Conservation (phyloP, 768 basidiomycete genomes). For the Leccinum imitatum region DNA sequence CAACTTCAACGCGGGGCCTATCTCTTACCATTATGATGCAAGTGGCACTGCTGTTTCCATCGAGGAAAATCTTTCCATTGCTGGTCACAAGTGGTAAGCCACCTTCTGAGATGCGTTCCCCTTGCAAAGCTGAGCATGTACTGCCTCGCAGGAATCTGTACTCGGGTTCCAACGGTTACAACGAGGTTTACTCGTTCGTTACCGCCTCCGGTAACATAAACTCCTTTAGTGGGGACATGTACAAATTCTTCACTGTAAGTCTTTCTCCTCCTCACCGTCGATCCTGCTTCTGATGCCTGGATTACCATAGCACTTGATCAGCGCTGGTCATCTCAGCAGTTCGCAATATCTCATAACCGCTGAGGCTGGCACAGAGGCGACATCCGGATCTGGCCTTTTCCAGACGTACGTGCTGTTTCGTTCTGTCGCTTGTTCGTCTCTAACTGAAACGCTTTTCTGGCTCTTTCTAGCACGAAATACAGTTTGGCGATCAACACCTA, state of each 20-base stretch:
- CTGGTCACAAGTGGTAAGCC: slow-evolving; percentile 49
- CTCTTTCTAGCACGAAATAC: slow-evolving; percentile 40
- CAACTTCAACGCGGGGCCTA: slow-evolving; percentile 56
- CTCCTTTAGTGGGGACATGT: slow-evolving; percentile 55
- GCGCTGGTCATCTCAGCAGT: slow-evolving; percentile 42
- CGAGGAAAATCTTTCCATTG: slow-evolving; percentile 41
- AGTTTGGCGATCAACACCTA: slow-evolving; percentile 44
- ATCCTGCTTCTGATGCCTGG: neutral
- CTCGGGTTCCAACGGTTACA: slow-evolving; percentile 51
- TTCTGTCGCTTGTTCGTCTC: neutral
- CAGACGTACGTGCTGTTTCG: slow-evolving; percentile 43
- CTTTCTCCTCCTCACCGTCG: neutral
- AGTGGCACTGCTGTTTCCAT: slow-evolving; percentile 48
- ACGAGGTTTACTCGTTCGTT: slow-evolving; percentile 53
- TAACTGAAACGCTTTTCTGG: neutral
- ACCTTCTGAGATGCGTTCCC: neutral
- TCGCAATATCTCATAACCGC: slow-evolving; percentile 58
- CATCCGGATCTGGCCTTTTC: slow-evolving; percentile 53
- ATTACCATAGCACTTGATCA: slow-evolving; percentile 50
- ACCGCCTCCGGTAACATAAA: slow-evolving; percentile 37
- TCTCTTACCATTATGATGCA: slow-evolving; percentile 47
- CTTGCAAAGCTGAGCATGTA: neutral
- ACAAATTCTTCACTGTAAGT: slow-evolving; percentile 48
- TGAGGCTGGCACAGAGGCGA: slow-evolving; percentile 66
- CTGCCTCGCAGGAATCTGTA: slow-evolving; percentile 49